A percentile compares a stretch with the other conserved stretches of the same genome.
Evolutionary conservation across 2,329 filamentous ascomycete species (phyloP).

Genomic region (Fusarium sp.): DNA sequence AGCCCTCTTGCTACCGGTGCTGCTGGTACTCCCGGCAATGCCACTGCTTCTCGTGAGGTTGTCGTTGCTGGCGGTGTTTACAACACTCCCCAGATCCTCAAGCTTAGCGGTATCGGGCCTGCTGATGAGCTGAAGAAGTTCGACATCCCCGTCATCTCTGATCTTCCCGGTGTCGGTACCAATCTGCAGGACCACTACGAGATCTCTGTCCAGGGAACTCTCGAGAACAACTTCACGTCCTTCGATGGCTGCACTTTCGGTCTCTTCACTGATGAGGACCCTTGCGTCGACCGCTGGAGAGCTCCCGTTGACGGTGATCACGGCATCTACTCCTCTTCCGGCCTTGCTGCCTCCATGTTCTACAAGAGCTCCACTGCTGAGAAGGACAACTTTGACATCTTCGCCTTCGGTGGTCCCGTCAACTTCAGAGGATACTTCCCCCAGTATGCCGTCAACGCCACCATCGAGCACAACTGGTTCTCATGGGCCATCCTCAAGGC

Average conservation of each 20-base stretch:
- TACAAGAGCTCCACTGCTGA: conserved; percentile 51
- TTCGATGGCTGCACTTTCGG: conserved; percentile 48
- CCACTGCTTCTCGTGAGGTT: conserved; percentile 53
- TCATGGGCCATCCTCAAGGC: conserved; percentile 63
- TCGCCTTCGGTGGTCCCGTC: conserved; percentile 64
- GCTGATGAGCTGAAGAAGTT: conserved; percentile 53
- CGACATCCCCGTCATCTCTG: conserved; percentile 55
- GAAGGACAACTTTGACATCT: conserved; percentile 57
- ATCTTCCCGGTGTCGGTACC: conserved; percentile 65
- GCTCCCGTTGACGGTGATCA: conserved; percentile 41
- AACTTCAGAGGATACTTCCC: conserved; percentile 68
- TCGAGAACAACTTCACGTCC: conserved; percentile 38
- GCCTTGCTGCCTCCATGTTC: conserved; percentile 60
- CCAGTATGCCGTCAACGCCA: conserved; percentile 58
- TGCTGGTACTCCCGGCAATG: conserved; percentile 19
- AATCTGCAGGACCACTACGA: conserved; percentile 68
- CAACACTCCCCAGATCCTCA: conserved; percentile 62
- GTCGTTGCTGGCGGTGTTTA: conserved; percentile 61
- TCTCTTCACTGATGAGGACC: conserved; percentile 44
- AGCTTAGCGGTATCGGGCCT: conserved; percentile 61
- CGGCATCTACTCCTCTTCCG: conserved; percentile 56
- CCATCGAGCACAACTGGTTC: conserved; percentile 54
- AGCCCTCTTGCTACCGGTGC: conserved; percentile 20
- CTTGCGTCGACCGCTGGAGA: conserved; percentile 51
- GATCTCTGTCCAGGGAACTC: conserved; percentile 45